These are phyloP conservation scores for Malassezia sp. DNA, from an alignment of 1,284 basidiomycete genomes.

Conservation along the genomic window DNA sequence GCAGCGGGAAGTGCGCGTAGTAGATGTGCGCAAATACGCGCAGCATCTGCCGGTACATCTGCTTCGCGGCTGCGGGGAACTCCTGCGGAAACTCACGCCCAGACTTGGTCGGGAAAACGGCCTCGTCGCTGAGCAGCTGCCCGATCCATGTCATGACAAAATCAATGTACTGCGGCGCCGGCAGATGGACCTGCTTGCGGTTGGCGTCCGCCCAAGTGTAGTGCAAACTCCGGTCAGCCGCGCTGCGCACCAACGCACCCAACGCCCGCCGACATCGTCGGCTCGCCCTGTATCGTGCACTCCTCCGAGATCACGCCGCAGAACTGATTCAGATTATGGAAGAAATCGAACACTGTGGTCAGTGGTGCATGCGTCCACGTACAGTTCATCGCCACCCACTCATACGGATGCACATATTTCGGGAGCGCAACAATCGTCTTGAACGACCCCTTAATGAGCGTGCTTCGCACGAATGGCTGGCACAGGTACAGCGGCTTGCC, in stretches of 20 bases:
- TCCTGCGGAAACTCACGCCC: conserved; percentile 79
- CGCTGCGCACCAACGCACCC: conserved; percentile 55
- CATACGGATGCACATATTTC: conserved; percentile 57
- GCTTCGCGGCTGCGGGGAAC: conserved; percentile 85
- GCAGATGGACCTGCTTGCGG: conserved; percentile 79
- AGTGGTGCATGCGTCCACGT: conserved; percentile 40
- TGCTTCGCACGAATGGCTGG: conserved; percentile 72
- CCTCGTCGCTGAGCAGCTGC: conserved; percentile 82
- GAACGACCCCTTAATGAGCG: conserved; percentile 94
- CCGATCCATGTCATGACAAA: conserved; percentile 99
- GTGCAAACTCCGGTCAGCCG: conserved; percentile 59
- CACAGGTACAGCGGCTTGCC: conserved; percentile 44
- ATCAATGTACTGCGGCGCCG: conserved; percentile 94
- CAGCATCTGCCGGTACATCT: conserved; percentile 90
- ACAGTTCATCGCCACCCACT: conserved; percentile 98
- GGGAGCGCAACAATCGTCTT: conserved; percentile 96
- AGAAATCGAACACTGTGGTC: conserved; percentile 49
- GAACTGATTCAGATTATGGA: conserved; percentile 92
- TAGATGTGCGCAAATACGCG: conserved; percentile 97
- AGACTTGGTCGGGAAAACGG: conserved; percentile 86
- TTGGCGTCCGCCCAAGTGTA: conserved; percentile 87
- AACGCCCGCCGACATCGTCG: conserved; percentile 82
- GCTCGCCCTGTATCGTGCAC: conserved; percentile 78
- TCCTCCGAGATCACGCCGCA: conserved; percentile 90
- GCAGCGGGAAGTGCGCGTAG: conserved; percentile 80